Conservation (phyloP, 306 rosid species). For the Herpetospermum pedunculosum region DNA sequence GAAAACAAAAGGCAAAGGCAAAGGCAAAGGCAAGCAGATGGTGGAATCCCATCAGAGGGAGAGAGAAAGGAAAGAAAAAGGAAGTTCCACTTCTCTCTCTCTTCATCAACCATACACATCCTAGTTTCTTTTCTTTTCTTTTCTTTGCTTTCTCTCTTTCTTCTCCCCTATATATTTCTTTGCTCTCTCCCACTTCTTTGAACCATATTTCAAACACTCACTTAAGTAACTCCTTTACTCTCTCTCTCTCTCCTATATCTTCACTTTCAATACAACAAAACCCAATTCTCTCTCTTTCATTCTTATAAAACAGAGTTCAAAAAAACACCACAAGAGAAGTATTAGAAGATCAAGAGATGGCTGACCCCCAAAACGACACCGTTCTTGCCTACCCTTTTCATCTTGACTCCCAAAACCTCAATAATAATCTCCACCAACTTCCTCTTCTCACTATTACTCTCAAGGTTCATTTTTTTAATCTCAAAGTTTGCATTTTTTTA, state of each 20-base stretch:
- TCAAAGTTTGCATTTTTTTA: too few species aligned
- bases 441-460: slow-evolving; percentile 58
- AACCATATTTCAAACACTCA: background rate
- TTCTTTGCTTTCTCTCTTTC: background rate
- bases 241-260: background rate
- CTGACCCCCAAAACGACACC: slow-evolving; percentile 30
- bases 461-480: slow-evolving; percentile 33
- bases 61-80: background rate
- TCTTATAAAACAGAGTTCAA: slow-evolving; percentile 38
- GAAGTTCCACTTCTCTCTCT: background rate
- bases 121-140: too few species aligned
- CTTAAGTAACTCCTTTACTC: background rate
- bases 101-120: background rate
- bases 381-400: slow-evolving; percentile 33
- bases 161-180: background rate
- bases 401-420: slow-evolving; percentile 24
- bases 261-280: background rate
- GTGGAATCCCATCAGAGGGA: slow-evolving; percentile 10
- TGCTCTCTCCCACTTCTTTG: background rate
- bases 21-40: slow-evolving; percentile 7
- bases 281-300: background rate
- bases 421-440: slow-evolving; percentile 33
- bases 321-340: slow-evolving; percentile 20
- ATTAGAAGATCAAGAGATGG: slow-evolving; percentile 14
- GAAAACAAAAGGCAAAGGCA: slow-evolving; percentile 25